These are phyloP conservation scores for Gossypium herbaceum DNA, from an alignment of 345 rosid species.

Conservation along the genomic window DNA sequence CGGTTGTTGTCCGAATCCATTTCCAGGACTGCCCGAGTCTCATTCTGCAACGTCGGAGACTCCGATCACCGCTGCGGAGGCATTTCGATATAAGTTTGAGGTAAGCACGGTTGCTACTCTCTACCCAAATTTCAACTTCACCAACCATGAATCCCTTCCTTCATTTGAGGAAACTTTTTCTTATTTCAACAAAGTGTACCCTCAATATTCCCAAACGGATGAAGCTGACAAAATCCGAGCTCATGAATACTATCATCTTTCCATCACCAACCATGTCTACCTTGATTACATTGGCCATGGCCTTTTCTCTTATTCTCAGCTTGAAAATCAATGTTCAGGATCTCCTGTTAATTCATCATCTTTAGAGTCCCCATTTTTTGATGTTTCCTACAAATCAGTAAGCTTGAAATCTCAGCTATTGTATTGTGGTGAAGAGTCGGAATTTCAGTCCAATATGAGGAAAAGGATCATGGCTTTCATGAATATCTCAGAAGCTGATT, in stretches of 20 bases:
- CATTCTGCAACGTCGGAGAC: conserved; percentile 10
- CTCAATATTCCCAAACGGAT: conserved; percentile 45
- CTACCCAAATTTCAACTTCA: conserved; percentile 45
- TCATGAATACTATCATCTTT: conserved; percentile 60
- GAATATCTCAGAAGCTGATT: conserved; percentile 75
- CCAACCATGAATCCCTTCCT: conserved; percentile 85
- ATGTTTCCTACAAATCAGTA: conserved; percentile 45
- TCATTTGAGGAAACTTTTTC: conserved; percentile 49
- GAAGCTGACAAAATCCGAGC: conserved; percentile 61
- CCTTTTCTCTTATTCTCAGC: conserved; percentile 70
- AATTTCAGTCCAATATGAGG: conserved; percentile 38
- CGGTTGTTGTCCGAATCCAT: conserved; percentile 54
- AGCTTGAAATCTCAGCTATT: conserved; percentile 37
- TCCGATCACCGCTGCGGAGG: conserved; percentile 24
- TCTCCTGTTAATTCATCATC: conserved; percentile 1
- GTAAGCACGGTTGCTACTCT: conserved; percentile 39
- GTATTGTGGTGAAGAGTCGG: conserved; percentile 40
- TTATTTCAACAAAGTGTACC: conserved; percentile 43
- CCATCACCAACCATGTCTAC: conserved; percentile 41
- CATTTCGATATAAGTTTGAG: conserved; percentile 39
- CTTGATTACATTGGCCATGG: conserved; percentile 67
- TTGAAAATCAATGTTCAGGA: conserved; percentile 1
- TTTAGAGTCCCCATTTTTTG: conserved; percentile 31
- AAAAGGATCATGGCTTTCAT: conserved; percentile 59
- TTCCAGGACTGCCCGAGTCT: conserved; percentile 27